phyloP scores from a whole-genome alignment of 2,329 filamentous ascomycete species.

The Massarina eburnea region DNA sequence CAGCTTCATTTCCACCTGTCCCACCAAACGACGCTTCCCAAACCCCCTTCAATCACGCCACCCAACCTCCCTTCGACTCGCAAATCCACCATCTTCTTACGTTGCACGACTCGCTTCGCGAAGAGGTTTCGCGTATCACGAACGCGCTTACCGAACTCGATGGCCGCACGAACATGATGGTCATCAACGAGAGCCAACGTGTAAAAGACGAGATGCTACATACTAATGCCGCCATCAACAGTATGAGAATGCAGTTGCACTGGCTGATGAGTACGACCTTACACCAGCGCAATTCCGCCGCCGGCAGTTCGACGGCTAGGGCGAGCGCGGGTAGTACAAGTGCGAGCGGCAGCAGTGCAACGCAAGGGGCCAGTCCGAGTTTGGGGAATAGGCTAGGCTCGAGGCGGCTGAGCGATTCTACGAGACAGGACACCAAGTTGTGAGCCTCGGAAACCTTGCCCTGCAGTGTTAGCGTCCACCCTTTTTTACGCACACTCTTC shows the following conservation, averaged over 20 bases:
- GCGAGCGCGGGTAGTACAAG: conserved; percentile 24
- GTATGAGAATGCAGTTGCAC: conserved; percentile 62
- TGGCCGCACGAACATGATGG: conserved; percentile 62
- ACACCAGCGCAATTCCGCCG: conserved; percentile 42
- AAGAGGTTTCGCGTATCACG: conserved; percentile 59
- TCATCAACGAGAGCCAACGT: conserved; percentile 64
- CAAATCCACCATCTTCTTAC: conserved; percentile 61
- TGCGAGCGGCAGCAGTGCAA: conserved; percentile 24
- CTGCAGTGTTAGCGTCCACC: no score
- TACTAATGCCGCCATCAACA: conserved; percentile 61
- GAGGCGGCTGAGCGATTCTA: conserved; percentile 39
- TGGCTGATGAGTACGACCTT: conserved; percentile 63
- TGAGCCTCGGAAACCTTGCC: not conserved
- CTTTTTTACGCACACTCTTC: no score
- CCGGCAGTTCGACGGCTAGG: conserved; percentile 26
- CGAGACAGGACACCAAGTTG: conserved; percentile 41
- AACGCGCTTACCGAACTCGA: conserved; percentile 61
- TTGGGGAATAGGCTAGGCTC: conserved; percentile 16
- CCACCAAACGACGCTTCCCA: conserved; percentile 25
- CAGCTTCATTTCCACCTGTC: conserved; percentile 36
- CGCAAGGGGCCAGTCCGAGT: conserved; percentile 21
- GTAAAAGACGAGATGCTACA: conserved; percentile 65
- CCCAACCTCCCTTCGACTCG: conserved; percentile 46
- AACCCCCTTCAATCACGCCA: conserved; percentile 13
- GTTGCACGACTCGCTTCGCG: conserved; percentile 62